Evolutionary conservation across 2,329 filamentous ascomycete species (phyloP).

Genomic region (Aspergillus phoenicis): DNA sequence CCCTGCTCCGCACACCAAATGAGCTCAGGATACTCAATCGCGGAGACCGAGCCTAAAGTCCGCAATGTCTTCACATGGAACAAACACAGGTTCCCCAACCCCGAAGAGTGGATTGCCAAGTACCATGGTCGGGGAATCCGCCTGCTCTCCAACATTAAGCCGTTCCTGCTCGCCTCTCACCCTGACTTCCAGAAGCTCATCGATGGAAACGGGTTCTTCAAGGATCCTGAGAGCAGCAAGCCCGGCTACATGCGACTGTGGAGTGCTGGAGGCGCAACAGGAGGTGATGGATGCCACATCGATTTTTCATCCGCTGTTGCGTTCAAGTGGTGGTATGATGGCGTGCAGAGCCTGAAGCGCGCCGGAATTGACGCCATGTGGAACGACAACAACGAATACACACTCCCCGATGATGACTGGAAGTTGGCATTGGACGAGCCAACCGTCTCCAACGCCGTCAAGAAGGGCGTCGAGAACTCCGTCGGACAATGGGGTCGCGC

Average conservation of each 20-base stretch:
- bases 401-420: conserved; percentile 67
- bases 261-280: conserved; percentile 72
- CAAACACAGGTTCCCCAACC: conserved; percentile 68
- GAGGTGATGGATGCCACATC: conserved; percentile 69
- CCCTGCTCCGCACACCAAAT: conserved; percentile 73
- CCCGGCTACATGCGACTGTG: conserved; percentile 66
- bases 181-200: conserved; percentile 66
- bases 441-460: conserved; percentile 41
- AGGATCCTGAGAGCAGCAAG: conserved; percentile 55
- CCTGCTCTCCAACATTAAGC: conserved; percentile 72
- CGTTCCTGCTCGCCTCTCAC: conserved; percentile 68
- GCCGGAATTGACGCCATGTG: conserved; percentile 73
- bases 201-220: conserved; percentile 65
- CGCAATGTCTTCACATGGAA: conserved; percentile 76
- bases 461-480: conserved; percentile 47
- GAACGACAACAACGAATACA: conserved; percentile 81
- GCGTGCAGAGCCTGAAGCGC: conserved; percentile 63
- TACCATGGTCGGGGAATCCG: conserved; percentile 68
- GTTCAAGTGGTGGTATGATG: conserved; percentile 72
- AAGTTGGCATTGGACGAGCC: conserved; percentile 58
- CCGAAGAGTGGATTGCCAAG: conserved; percentile 62
- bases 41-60: conserved; percentile 67
- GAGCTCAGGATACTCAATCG: conserved; percentile 72
- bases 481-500: conserved; percentile 71
- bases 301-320: conserved; percentile 71